Evolutionary conservation across 2,329 filamentous ascomycete species (phyloP).

Genomic region (Sarocladiaceae sp.): DNA sequence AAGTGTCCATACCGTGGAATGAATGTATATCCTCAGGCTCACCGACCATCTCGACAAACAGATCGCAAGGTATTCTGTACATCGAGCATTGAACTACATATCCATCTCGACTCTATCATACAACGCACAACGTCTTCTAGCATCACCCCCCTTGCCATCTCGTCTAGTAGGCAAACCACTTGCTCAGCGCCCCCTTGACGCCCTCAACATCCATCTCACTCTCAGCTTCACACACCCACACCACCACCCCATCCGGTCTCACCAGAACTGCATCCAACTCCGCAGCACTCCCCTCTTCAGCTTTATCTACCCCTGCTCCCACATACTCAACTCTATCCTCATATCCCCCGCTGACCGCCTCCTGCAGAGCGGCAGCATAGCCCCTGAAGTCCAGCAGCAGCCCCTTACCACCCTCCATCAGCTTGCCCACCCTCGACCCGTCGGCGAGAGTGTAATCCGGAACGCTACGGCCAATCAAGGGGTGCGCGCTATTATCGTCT

Average conservation of each 20-base stretch:
- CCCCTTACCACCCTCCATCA: background rate
- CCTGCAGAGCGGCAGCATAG: background rate
- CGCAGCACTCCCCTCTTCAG: background rate
- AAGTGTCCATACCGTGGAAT: too few relatives aligned
- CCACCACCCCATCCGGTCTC: conserved; percentile 4
- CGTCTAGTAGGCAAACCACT: background rate
- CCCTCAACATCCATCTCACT: background rate
- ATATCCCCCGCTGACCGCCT: background rate
- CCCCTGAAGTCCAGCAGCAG: background rate
- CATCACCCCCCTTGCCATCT: too few relatives aligned
- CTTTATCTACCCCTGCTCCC: too few relatives aligned
- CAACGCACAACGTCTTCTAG: too few relatives aligned
- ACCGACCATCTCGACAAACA: too few relatives aligned
- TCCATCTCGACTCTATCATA: too few relatives aligned
- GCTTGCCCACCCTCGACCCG: background rate
- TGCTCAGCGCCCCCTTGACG: background rate
- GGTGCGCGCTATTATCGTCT: background rate
- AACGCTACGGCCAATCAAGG: background rate
- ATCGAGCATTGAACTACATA: too few relatives aligned
- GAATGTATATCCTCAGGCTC: too few relatives aligned
- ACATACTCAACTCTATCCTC: background rate
- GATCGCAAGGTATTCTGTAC: too few relatives aligned
- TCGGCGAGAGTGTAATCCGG: background rate
- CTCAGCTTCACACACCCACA: background rate
- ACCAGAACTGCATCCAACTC: background rate